Evolutionary conservation across 768 basidiomycete species (phyloP).

Genomic region (Lactarius tabidus): DNA sequence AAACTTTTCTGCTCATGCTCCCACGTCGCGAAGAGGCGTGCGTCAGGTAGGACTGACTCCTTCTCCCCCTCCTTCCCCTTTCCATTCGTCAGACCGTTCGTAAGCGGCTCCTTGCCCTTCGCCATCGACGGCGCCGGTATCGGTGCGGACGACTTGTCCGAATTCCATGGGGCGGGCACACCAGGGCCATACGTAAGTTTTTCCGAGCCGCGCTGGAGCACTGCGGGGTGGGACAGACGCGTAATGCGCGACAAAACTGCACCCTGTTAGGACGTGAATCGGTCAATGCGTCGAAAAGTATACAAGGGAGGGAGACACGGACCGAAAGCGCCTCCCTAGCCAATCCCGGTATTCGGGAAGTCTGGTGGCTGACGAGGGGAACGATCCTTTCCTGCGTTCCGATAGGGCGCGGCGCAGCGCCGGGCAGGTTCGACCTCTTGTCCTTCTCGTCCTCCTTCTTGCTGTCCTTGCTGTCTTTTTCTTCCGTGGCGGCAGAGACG

Average conservation of each 20-base stretch:
- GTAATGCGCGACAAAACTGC: conserved; percentile 56
- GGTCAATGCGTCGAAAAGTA: neutral
- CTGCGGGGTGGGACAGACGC: conserved; percentile 61
- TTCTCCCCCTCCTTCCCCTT: conserved; percentile 28
- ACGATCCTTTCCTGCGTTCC: conserved; percentile 51
- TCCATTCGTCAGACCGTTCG: conserved; percentile 30
- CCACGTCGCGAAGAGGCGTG: conserved; percentile 50
- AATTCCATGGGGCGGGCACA: conserved; percentile 44
- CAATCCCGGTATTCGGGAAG: conserved; percentile 61
- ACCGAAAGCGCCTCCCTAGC: conserved; percentile 66
- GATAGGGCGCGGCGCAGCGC: conserved; percentile 37
- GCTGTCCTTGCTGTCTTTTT: conserved; percentile 51
- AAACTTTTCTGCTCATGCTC: conserved; percentile 44
- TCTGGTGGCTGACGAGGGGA: conserved; percentile 60
- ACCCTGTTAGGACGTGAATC: conserved; percentile 39
- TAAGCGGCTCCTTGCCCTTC: conserved; percentile 28
- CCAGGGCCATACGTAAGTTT: conserved; percentile 42
- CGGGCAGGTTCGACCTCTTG: conserved; percentile 41
- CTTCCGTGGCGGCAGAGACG: conserved; percentile 33
- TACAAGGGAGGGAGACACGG: conserved; percentile 29
- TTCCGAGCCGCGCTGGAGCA: conserved; percentile 47
- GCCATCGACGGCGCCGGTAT: conserved; percentile 25
- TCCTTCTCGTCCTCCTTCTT: conserved; percentile 54
- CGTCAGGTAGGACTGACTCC: conserved; percentile 39
- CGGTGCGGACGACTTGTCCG: conserved; percentile 29